phyloP scores from a whole-genome alignment of 768 basidiomycete species.

The Phlegmacium glaucopus region DNA sequence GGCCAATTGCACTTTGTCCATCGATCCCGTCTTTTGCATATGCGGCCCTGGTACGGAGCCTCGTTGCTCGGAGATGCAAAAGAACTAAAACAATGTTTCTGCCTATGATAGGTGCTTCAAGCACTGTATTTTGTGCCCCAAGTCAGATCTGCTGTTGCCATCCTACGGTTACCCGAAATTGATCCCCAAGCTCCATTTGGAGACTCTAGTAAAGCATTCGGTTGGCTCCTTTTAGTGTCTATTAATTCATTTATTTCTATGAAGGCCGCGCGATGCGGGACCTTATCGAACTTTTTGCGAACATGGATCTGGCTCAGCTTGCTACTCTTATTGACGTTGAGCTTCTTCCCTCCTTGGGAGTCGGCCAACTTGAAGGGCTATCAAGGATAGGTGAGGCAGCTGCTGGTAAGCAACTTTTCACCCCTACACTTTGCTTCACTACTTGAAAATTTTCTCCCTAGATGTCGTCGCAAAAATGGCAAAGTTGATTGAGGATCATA shows the following conservation, averaged over 20 bases:
- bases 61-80: not conserved
- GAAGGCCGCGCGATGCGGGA: conserved; percentile 50
- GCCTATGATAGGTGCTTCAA: conserved; percentile 40
- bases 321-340: conserved; percentile 53
- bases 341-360: conserved; percentile 43
- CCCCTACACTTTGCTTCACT: too few species aligned
- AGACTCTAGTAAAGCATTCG: conserved; percentile 25
- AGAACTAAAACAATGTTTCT: not conserved
- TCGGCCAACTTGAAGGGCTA: conserved; percentile 33
- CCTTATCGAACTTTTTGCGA: conserved; percentile 62
- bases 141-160: conserved; percentile 45
- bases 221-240: not conserved
- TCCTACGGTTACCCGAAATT: conserved; percentile 27
- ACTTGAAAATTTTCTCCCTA: conserved; percentile 21
- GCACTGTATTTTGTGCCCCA: conserved; percentile 70
- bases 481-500: conserved; percentile 40
- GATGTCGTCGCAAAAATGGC: conserved; percentile 48
- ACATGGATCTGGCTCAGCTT: conserved; percentile 65
- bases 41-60: conserved; percentile 47
- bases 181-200: conserved; percentile 17
- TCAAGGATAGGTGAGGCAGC: conserved; percentile 21
- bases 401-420: conserved; percentile 9
- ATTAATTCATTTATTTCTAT: not conserved
- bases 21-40: conserved; percentile 48
- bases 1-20: conserved; percentile 71